Evolutionary conservation across 805 yeast genomes (phyloP).

Genomic region (Pichia membranifaciens): DNA sequence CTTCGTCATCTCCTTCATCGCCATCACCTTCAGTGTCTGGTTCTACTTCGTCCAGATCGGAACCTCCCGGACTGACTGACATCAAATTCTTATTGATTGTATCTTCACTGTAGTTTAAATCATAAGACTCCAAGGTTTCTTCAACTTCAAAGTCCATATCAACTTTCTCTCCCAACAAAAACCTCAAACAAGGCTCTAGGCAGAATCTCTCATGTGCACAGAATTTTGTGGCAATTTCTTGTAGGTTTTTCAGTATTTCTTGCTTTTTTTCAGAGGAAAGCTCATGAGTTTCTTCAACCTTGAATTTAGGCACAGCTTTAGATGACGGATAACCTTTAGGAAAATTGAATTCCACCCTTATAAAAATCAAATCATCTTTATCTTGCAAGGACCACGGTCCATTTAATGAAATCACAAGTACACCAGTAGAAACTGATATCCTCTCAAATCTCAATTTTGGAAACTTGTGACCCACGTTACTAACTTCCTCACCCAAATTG

Average conservation of each 20-base stretch:
- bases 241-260: conserved; percentile 46
- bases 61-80: background rate
- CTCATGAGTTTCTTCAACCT: conserved; percentile 76
- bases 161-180: conserved; percentile 75
- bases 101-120: background rate
- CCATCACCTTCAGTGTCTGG: conserved; percentile 30
- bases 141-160: conserved; percentile 34
- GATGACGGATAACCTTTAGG: conserved; percentile 68
- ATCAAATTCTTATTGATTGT: background rate
- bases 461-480: conserved; percentile 80
- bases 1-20: conserved; percentile 31
- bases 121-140: conserved; percentile 8
- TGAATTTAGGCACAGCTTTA: conserved; percentile 44
- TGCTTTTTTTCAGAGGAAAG: conserved; percentile 42
- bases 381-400: conserved; percentile 63
- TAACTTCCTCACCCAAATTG: conserved; percentile 87
- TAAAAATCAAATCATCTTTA: conserved; percentile 49
- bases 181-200: conserved; percentile 73
- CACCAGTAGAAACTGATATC: conserved; percentile 84
- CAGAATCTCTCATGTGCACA: conserved; percentile 59
- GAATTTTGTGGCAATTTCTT: conserved; percentile 50
- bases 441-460: conserved; percentile 83
- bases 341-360: conserved; percentile 64
- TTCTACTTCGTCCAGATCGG: conserved; percentile 23
- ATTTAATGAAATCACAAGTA: conserved; percentile 63